Base-by-base conservation (phyloP, 495 filamentous ascomycete species). In the Penicillium verhagenii region DNA sequence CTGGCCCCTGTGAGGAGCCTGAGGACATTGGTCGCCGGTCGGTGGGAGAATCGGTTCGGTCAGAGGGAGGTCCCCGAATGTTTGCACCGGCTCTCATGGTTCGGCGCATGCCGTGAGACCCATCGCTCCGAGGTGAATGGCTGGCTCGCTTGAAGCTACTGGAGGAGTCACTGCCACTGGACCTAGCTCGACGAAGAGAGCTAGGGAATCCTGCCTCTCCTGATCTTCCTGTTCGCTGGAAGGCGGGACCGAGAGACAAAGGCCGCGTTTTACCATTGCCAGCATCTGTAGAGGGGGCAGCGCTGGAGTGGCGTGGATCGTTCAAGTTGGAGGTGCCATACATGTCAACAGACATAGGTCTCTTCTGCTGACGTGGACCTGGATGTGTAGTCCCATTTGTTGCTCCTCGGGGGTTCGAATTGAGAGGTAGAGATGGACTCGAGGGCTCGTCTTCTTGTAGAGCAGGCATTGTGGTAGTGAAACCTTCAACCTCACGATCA, bases 141-240 rank as follows among this genome's bases (percentile, higher is more conserved):
- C 71, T 67, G 24, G 71, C 61, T 53, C 79, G 78, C 54, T 75
- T 79, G 73, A 87, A 88, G 60, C 82, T 84, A 62, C 82, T 86
- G 7, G 80, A 81, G 6, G 80, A 83, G 57, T 84, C 83, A 50
- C 82, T 86, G 46, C 79, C 83, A 60, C 81, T 80, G 0, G 77
- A 78, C 53, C 61, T 55, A 0, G 59, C 68, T 4, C 78, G 69
- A 20, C 61, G 56, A 10, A 64, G 58, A 19, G 53, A 57, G 49
- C 3, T 21, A 21, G 60, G 60, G 23, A 55, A 55, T 16, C 24
- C 24, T 4, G 38, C 39, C 6, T 16, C 20, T 18, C 19, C 52
- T 26, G 38, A 26, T 0, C 28, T 47, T 35, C 33, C 49, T 18
- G 38, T 21, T 39, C 43, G 55, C 9, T 59, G 60, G n/a, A 60